Percentiles rank a stretch among this genome's conserved stretches.
Evolutionary conservation across 2,329 filamentous ascomycete genomes (phyloP).

Genomic region (Balansia obtecta): DNA sequence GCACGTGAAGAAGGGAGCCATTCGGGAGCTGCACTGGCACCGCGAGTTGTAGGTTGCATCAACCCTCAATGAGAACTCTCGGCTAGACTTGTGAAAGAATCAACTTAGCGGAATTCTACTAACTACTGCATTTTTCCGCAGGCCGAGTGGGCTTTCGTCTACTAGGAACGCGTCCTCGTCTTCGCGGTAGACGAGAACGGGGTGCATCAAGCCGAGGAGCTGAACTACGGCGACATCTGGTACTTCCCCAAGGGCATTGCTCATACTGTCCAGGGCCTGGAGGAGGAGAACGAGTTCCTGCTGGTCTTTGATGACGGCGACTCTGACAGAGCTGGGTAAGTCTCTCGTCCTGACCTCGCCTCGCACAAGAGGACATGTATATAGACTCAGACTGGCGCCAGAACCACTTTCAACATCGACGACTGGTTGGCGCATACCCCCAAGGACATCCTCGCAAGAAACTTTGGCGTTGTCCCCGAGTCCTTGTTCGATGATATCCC

Average conservation of each 20-base stretch:
- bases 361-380: background rate
- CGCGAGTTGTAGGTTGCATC: conserved; percentile 40
- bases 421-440: conserved; percentile 60
- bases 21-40: conserved; percentile 57
- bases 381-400: conserved; percentile 12
- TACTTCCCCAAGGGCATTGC: conserved; percentile 55
- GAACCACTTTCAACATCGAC: conserved; percentile 59
- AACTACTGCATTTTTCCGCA: conserved; percentile 13
- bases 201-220: conserved; percentile 38
- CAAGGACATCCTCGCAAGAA: conserved; percentile 49
- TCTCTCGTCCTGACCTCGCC: background rate
- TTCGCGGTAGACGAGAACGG: conserved; percentile 52
- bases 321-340: conserved; percentile 49
- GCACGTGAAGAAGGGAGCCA: conserved; percentile 53
- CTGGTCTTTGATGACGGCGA: conserved; percentile 55
- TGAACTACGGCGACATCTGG: conserved; percentile 53
- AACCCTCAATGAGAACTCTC: background rate
- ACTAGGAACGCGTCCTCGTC: conserved; percentile 41
- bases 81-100: no score
- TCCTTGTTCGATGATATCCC: conserved; percentile 48
- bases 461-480: conserved; percentile 51
- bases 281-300: conserved; percentile 55
- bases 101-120: background rate
- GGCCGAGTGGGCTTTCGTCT: conserved; percentile 57
- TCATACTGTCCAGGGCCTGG: conserved; percentile 51